A percentile compares a stretch with the other conserved stretches of the same genome.
phyloP scores from a whole-genome alignment of 352 stramenopile genomes.

The Pythium apleroticum region DNA sequence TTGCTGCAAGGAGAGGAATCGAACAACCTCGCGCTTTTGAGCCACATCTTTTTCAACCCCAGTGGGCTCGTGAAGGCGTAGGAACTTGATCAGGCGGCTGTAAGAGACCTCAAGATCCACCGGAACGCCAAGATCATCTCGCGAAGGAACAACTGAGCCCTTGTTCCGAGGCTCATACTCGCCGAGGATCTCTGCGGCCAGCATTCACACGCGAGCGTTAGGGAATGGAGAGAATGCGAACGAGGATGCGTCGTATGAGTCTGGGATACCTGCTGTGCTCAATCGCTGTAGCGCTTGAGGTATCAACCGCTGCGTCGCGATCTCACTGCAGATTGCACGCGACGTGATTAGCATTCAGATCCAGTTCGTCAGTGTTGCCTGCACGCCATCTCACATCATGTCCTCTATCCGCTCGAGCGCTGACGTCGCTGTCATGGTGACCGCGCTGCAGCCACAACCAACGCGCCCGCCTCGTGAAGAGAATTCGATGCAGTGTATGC shows the following conservation, averaged over 20 bases:
- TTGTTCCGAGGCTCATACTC: conserved; percentile 36
- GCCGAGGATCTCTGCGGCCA: conserved; percentile 58
- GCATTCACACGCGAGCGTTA: too few species aligned
- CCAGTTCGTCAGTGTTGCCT: background rate
- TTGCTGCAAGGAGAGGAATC: conserved; percentile 49
- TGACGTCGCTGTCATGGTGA: conserved; percentile 38
- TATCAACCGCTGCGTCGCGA: background rate
- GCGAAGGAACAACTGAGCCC: conserved; percentile 30
- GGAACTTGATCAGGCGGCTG: conserved; percentile 50
- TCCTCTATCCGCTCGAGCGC: conserved; percentile 49
- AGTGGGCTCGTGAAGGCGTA: conserved; percentile 56
- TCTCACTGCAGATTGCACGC: background rate
- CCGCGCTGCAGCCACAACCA: background rate
- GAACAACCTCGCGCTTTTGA: conserved; percentile 50
- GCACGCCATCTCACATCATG: conserved; percentile 41
- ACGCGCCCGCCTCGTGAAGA: background rate
- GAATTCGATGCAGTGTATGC: background rate
- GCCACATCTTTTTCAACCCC: conserved; percentile 51
- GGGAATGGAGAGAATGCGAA: too few species aligned
- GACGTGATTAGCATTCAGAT: background rate
- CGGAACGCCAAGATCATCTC: conserved; percentile 37
- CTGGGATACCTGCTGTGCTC: background rate
- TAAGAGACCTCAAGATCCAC: conserved; percentile 44
- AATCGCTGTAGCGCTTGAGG: conserved; percentile 6
- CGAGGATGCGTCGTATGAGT: too few species aligned